phyloP scores from a whole-genome alignment of 148 eudicot species.

The Silene latifolia region DNA sequence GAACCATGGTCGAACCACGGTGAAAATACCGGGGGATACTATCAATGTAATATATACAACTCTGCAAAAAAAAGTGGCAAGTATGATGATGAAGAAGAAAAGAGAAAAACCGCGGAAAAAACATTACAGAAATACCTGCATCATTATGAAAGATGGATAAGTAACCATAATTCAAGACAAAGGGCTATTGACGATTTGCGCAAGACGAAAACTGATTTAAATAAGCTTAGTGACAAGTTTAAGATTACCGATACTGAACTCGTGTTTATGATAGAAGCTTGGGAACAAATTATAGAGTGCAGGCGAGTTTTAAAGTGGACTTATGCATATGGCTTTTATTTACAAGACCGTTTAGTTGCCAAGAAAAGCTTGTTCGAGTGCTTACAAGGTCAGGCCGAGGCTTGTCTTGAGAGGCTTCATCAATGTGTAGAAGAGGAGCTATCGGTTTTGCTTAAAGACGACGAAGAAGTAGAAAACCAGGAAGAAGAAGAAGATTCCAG shows the following conservation, averaged over 20 bases:
- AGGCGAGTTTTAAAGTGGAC: slow-evolving; percentile 74
- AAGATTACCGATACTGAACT: slow-evolving; percentile 51
- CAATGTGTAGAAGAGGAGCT: slow-evolving; percentile 68
- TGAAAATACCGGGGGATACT: slow-evolving; percentile 43
- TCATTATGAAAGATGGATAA: slow-evolving; percentile 33
- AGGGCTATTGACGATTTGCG: slow-evolving; percentile 50
- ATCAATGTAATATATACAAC: slow-evolving; percentile 44
- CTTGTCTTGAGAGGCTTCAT: slow-evolving; percentile 64
- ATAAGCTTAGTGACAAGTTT: slow-evolving; percentile 54
- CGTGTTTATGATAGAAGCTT: slow-evolving; percentile 61
- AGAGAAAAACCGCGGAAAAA: slow-evolving; percentile 41
- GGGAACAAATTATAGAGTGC: slow-evolving; percentile 72
- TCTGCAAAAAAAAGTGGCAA: slow-evolving; percentile 37
- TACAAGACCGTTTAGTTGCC: slow-evolving; percentile 41
- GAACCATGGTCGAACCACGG: slow-evolving; percentile 51
- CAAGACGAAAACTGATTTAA: slow-evolving; percentile 42
- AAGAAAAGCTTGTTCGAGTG: slow-evolving; percentile 54
- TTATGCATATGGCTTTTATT: slow-evolving; percentile 57
- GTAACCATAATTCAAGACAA: slow-evolving; percentile 51
- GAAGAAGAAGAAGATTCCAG: not conserved
- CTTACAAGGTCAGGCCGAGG: slow-evolving; percentile 64
- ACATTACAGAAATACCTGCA: slow-evolving; percentile 33
- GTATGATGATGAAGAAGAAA: too few relatives aligned
- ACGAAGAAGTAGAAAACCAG: not conserved
- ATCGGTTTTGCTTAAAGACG: slow-evolving; percentile 26